Conservation (phyloP, 2,329 filamentous ascomycete genomes). For the Canariomyces notabilis region DNA sequence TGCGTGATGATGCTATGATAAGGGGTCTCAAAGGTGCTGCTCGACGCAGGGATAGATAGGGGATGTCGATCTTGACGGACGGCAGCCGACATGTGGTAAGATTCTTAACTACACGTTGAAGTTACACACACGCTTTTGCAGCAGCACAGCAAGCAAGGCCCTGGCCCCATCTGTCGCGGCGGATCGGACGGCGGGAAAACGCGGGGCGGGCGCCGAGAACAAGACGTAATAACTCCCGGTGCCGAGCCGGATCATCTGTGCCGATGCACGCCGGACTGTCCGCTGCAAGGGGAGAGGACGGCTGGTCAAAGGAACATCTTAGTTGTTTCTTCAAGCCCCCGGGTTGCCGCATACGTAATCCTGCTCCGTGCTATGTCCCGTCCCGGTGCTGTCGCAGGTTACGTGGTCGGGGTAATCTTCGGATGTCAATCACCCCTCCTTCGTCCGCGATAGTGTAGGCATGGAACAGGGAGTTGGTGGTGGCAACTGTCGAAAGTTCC, state of each 20-base stretch:
- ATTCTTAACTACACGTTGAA: not conserved
- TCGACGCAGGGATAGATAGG: not conserved
- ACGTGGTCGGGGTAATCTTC: not conserved
- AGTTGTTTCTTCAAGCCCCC: too few relatives aligned
- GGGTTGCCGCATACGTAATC: not conserved
- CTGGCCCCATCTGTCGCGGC: not conserved
- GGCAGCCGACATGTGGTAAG: too few relatives aligned
- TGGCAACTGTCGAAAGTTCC: too few relatives aligned
- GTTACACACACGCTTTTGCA: not conserved
- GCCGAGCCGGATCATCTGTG: not conserved
- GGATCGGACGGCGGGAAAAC: not conserved
- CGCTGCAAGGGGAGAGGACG: not conserved
- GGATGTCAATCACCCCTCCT: not conserved
- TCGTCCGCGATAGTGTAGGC: too few relatives aligned
- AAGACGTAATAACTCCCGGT: not conserved
- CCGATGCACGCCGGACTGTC: not conserved
- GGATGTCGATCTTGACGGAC: not conserved
- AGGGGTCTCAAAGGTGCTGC: too few relatives aligned
- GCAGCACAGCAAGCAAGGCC: too few relatives aligned
- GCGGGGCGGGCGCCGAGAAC: too few relatives aligned
- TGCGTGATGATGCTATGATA: not conserved
- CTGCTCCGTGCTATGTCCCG: not conserved
- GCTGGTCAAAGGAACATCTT: too few relatives aligned
- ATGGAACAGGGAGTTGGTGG: too few relatives aligned
- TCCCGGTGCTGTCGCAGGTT: not conserved